Evolutionary conservation across 2,329 filamentous ascomycete genomes (phyloP).

Genomic region (Uncinocarpus reesii): DNA sequence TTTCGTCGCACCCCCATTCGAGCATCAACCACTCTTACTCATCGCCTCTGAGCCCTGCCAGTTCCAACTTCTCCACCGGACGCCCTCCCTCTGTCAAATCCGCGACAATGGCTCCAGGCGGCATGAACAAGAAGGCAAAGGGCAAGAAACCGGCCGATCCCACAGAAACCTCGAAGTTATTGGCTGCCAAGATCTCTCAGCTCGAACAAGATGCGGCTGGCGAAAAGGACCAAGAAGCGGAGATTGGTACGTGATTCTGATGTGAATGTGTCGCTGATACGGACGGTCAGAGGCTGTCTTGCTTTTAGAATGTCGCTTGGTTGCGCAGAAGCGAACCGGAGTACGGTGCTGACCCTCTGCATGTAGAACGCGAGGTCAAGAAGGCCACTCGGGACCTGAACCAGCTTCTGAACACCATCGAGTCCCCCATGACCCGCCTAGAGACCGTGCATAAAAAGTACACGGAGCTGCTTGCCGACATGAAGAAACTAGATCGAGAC

Average conservation of each 20-base stretch:
- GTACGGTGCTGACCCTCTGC: slow-evolving; percentile 17
- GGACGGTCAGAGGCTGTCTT: not conserved
- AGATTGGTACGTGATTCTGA: slow-evolving; percentile 64
- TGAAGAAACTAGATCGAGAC: slow-evolving; percentile 91
- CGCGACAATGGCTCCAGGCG: slow-evolving; percentile 38
- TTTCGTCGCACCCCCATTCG: slow-evolving; percentile 5
- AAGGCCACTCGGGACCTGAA: slow-evolving; percentile 86
- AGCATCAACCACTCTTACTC: slow-evolving; percentile 3
- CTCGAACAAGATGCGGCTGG: slow-evolving; percentile 86
- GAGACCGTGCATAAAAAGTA: slow-evolving; percentile 85
- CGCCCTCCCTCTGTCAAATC: slow-evolving; percentile 19
- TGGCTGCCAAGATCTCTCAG: slow-evolving; percentile 89
- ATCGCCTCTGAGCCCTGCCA: slow-evolving; percentile 8
- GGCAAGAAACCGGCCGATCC: slow-evolving; percentile 75
- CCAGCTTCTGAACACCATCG: slow-evolving; percentile 73
- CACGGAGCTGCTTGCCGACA: slow-evolving; percentile 79
- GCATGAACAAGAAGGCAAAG: slow-evolving; percentile 64
- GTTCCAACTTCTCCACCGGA: slow-evolving; percentile 10
- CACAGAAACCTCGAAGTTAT: slow-evolving; percentile 79
- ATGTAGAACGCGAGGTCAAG: slow-evolving; percentile 78
- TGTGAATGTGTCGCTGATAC: not conserved
- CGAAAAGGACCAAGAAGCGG: slow-evolving; percentile 88
- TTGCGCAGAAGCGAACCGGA: not conserved
- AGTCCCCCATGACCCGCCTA: slow-evolving; percentile 83
- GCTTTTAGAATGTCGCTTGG: not conserved